Conservation (phyloP, 345 rosid genomes). For the Adansonia digitata region DNA sequence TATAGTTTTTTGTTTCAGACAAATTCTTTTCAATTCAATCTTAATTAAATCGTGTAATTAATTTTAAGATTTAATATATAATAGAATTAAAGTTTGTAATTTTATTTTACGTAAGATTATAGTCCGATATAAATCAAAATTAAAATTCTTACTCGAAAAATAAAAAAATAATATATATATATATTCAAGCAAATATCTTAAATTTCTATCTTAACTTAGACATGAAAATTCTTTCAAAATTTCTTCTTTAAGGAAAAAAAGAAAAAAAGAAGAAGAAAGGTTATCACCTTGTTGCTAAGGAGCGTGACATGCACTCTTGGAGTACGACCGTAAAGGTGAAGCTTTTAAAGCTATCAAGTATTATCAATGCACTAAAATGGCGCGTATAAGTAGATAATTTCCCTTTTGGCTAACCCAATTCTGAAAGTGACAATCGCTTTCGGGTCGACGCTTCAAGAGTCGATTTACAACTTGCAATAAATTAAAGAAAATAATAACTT, state of each 20-base stretch:
- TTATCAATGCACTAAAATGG: background rate
- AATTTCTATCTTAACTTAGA: no score
- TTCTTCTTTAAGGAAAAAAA: no score
- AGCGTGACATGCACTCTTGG: background rate
- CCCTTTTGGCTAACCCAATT: no score
- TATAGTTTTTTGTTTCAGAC: background rate
- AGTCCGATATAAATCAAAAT: background rate
- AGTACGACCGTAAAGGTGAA: background rate
- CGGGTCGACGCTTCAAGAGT: conserved; percentile 33
- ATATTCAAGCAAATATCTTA: no score
- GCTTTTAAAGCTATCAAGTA: background rate
- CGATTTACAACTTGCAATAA: background rate
- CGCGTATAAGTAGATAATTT: no score
- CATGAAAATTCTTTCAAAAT: no score
- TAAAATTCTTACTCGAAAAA: background rate
- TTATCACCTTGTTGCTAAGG: no score
- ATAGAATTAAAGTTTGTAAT: background rate
- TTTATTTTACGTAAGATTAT: background rate
- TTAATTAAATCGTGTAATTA: background rate
- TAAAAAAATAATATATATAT: background rate
- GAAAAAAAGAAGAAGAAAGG: no score
- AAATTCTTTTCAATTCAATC: background rate
- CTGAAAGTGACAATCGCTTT: conserved; percentile 40
- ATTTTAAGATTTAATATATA: background rate
- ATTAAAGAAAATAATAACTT: background rate